Conservation (phyloP, 306 rosid species). For the Trichosanthes cucumerina region DNA sequence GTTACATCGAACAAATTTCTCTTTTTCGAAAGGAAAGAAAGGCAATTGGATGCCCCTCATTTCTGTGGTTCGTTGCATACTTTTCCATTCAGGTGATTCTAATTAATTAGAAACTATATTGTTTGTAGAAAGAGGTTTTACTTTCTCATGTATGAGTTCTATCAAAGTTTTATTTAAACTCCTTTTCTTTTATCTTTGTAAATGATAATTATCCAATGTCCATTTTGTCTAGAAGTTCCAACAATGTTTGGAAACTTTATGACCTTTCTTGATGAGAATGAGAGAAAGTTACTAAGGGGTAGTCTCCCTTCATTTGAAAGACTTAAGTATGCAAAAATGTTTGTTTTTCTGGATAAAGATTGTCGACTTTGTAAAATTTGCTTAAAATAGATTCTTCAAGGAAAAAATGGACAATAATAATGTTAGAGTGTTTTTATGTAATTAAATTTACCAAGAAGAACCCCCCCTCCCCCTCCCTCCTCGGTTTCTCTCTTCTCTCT, state of each 20-base stretch:
- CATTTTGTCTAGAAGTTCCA: not conserved
- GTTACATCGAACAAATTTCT: conserved; percentile 46
- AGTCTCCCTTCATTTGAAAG: not conserved
- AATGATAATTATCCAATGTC: not conserved
- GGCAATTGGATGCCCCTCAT: conserved; percentile 75
- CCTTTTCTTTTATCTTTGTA: not conserved
- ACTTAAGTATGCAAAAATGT: not conserved
- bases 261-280: not conserved
- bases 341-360: not conserved
- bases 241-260: not conserved
- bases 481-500: too few species aligned
- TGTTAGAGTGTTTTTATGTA: too few species aligned
- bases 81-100: conserved; percentile 47
- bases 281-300: not conserved
- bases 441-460: too few species aligned
- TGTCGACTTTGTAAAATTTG: not conserved
- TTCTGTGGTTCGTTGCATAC: conserved; percentile 49
- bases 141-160: not conserved
- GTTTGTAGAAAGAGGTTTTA: not conserved
- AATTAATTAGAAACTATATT: not conserved
- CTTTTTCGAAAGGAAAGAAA: conserved; percentile 53
- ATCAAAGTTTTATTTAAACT: not conserved
- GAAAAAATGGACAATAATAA: not conserved
- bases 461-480: too few species aligned
- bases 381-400: not conserved